Base-by-base conservation (phyloP, 2,329 filamentous ascomycete species). In the Ramularia collo-cygni region DNA sequence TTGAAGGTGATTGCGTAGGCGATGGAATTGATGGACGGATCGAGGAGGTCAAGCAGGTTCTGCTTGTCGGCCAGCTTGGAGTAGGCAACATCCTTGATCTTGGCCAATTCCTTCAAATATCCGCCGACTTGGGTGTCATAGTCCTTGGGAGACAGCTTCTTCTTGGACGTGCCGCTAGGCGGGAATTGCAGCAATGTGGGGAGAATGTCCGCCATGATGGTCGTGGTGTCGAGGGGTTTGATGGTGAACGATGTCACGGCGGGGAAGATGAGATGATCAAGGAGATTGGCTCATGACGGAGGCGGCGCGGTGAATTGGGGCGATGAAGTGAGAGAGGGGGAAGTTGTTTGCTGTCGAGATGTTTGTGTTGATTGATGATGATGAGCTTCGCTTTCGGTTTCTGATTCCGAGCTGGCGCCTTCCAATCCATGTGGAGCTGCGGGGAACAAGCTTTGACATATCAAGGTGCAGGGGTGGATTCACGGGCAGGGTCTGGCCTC, bases 1-100 rank as follows among this genome's bases (percentile, higher is more conserved):
- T 67, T 59, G 27, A 83, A 65, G 33, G 74, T 64, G 46, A 68
- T 71, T 35, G 78, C 62, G 59, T 80, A 83, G 7, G 75, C 66
- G 46, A 82, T 67, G 13, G 75, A 74, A 56, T 83, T 76, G 28
- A 68, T 59, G 6, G 69, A 59, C 14, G 80, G 77, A 50, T 81
- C 68, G 42, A 80, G 62, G 24, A 69, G 50, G 60, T 64, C 56
- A 32, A 69, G 54, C 12, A 68, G 38, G 51, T 65, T 63, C 43
- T 67, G 57, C 42, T 60, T 54, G 32, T 65, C 63, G 21, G 64
- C 56, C 21, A 54, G 52, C 48, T 64, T 66, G 18, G 54, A 43
- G 55, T 57, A 67, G 31, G 57, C 47, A 31, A 52, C 40, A 5
- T 50, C 35, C 8, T 58, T 45, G 34, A 67, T 49, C 40, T 58